Evolutionary conservation across 139 green algal species (phyloP).

Genomic region (Volvox africanus): DNA sequence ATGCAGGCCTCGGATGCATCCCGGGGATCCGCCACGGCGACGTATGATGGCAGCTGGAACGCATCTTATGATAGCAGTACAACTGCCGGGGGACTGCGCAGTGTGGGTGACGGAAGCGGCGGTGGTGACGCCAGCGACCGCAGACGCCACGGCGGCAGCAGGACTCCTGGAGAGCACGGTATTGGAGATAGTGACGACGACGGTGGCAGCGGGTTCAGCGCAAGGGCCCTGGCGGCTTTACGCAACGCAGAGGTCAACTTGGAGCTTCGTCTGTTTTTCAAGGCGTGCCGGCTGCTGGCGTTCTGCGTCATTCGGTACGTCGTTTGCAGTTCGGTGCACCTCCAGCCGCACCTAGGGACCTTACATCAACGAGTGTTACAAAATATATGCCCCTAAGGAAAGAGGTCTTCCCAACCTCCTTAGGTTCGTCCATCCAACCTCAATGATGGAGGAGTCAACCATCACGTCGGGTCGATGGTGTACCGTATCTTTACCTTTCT

Average conservation of each 20-base stretch:
- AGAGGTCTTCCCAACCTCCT: no score
- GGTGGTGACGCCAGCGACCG: not conserved
- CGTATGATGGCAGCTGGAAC: not conserved
- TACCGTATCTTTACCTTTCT: no score
- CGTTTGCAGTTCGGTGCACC: no score
- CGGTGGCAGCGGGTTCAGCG: not conserved
- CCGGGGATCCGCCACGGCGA: not conserved
- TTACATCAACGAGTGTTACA: no score
- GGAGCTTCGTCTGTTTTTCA: constrained; percentile 32
- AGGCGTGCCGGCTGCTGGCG: constrained; percentile 25
- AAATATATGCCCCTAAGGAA: no score
- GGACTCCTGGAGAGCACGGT: not conserved
- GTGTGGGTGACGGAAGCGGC: not conserved
- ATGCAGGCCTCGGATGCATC: not conserved
- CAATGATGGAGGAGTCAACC: no score
- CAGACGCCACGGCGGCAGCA: not conserved
- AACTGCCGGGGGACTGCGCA: not conserved
- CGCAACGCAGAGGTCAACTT: not conserved
- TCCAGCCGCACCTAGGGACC: no score
- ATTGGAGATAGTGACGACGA: not conserved
- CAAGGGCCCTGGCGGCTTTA: not conserved
- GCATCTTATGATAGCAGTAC: not conserved
- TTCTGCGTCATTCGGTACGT: constrained; percentile 29
- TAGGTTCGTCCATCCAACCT: no score
- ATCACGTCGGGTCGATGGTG: no score